These are phyloP conservation scores for Aspergillus sclerotialis DNA, from an alignment of 2,329 filamentous ascomycete species.

Conservation along the genomic window DNA sequence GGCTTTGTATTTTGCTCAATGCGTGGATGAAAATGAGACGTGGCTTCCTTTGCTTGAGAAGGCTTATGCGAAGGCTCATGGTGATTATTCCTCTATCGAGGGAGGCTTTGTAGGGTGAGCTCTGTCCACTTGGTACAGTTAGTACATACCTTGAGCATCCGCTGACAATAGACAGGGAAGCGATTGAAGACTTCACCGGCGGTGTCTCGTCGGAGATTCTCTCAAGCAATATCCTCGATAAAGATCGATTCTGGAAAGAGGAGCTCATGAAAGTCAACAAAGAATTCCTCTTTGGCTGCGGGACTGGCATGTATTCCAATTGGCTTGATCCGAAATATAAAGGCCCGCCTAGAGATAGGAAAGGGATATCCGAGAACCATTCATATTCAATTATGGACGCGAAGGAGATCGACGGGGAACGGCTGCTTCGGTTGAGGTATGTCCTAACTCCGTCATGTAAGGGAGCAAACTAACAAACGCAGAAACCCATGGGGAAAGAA, in stretches of 20 bases:
- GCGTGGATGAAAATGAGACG: slow-evolving; percentile 68
- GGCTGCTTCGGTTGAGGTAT: slow-evolving; percentile 57
- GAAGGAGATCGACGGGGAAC: slow-evolving; percentile 54
- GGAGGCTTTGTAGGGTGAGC: slow-evolving; percentile 63
- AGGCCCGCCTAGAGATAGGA: slow-evolving; percentile 30
- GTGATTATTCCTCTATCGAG: slow-evolving; percentile 68
- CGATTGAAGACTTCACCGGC: slow-evolving; percentile 53
- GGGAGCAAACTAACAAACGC: slow-evolving; percentile 8
- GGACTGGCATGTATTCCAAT: slow-evolving; percentile 40
- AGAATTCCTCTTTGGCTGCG: slow-evolving; percentile 55
- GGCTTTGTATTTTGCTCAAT: slow-evolving; percentile 71
- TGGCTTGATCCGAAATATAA: slow-evolving; percentile 33
- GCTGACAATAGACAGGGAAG: slow-evolving; percentile 35
- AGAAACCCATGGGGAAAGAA: slow-evolving; percentile 76
- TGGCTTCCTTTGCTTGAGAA: slow-evolving; percentile 78
- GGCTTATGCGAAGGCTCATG: slow-evolving; percentile 77
- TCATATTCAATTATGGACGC: slow-evolving; percentile 55
- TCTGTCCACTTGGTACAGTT: neutral
- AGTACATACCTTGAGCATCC: no score
- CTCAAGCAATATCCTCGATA: slow-evolving; percentile 48
- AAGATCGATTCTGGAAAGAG: slow-evolving; percentile 75
- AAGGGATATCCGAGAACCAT: slow-evolving; percentile 43
- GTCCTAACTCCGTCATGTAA: slow-evolving; percentile 8
- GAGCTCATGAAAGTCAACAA: slow-evolving; percentile 74
- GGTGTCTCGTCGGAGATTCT: slow-evolving; percentile 42